These are phyloP conservation scores for Globisporangium solare DNA, from an alignment of 352 stramenopile genomes.

Conservation along the genomic window DNA sequence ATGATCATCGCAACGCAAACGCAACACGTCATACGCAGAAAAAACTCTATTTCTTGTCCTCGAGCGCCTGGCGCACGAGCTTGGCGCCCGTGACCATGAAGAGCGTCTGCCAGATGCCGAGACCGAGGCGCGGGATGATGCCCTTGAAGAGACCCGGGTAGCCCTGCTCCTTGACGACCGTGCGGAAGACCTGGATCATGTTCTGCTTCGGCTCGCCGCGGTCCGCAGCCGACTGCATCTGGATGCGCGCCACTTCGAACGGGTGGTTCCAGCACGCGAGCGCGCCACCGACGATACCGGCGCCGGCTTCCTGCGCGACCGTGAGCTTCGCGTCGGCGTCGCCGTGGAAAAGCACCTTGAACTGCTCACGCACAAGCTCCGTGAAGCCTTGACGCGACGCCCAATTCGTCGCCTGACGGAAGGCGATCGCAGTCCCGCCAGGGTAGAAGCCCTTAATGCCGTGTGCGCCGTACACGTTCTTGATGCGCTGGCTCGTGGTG, in stretches of 20 bases:
- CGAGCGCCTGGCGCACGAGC: slow-evolving; percentile 82
- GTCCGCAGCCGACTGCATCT: slow-evolving; percentile 89
- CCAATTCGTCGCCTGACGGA: slow-evolving; percentile 91
- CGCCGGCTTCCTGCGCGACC: slow-evolving; percentile 78
- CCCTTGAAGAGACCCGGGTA: slow-evolving; percentile 86
- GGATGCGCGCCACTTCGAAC: slow-evolving; percentile 89
- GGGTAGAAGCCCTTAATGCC: slow-evolving; percentile 90
- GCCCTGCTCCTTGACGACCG: slow-evolving; percentile 82
- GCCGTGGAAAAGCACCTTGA: slow-evolving; percentile 83
- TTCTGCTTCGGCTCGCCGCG: slow-evolving; percentile 87
- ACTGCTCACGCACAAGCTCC: slow-evolving; percentile 79
- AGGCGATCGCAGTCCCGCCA: slow-evolving; percentile 86
- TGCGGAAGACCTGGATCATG: slow-evolving; percentile 88
- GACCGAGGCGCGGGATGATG: slow-evolving; percentile 81
- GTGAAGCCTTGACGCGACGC: slow-evolving; percentile 89
- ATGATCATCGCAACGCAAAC: slow-evolving; percentile 1
- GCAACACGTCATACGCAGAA: neutral
- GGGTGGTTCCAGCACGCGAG: slow-evolving; percentile 91
- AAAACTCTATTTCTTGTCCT: slow-evolving; percentile 35
- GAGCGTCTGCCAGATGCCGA: slow-evolving; percentile 90
- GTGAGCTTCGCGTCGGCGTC: slow-evolving; percentile 86
- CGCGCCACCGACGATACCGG: slow-evolving; percentile 83
- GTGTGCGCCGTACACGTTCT: slow-evolving; percentile 79
- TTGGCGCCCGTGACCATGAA: slow-evolving; percentile 92
- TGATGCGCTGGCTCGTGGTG: slow-evolving; percentile 75